phyloP scores from a whole-genome alignment of 75 land plant species.

The Sequoiadendron giganteum region DNA sequence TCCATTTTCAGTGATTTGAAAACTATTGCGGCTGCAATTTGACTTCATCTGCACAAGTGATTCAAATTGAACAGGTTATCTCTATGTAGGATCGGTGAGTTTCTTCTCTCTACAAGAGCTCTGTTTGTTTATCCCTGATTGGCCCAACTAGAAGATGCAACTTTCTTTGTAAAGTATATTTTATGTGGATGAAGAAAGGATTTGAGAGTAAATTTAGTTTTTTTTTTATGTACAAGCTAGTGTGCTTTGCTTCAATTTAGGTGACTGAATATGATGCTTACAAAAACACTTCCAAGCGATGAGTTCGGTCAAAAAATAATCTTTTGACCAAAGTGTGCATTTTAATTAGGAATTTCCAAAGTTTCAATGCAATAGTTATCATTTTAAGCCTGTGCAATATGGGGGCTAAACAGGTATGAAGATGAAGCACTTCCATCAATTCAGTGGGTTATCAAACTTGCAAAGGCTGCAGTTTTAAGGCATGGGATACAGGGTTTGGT shows the following conservation, averaged over 20 bases:
- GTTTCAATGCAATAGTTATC: neutral
- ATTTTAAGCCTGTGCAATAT: neutral
- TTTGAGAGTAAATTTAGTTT: neutral
- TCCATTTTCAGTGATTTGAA: neutral
- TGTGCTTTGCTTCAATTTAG: neutral
- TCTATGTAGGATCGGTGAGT: neutral
- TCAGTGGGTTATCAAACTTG: slow-evolving; percentile 87
- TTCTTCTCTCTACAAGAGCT: neutral
- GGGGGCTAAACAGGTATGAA: slow-evolving; percentile 58
- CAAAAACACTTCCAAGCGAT: neutral
- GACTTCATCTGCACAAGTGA: neutral
- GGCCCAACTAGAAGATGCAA: neutral
- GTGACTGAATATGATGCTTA: neutral
- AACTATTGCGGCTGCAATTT: neutral
- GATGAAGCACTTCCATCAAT: slow-evolving; percentile 88
- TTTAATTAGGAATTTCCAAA: neutral
- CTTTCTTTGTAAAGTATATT: neutral
- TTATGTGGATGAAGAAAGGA: slow-evolving; percentile 3
- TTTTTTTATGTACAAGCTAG: neutral
- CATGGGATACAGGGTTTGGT: slow-evolving; percentile 94
- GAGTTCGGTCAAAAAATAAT: neutral
- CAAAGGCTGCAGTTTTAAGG: slow-evolving; percentile 87
- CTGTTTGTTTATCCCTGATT: neutral
- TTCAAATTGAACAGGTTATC: neutral
- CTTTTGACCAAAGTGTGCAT: neutral